A percentile compares a stretch with the other conserved stretches of the same genome.
phyloP scores from a whole-genome alignment of 106 monocot genomes.

The Allium fistulosum region DNA sequence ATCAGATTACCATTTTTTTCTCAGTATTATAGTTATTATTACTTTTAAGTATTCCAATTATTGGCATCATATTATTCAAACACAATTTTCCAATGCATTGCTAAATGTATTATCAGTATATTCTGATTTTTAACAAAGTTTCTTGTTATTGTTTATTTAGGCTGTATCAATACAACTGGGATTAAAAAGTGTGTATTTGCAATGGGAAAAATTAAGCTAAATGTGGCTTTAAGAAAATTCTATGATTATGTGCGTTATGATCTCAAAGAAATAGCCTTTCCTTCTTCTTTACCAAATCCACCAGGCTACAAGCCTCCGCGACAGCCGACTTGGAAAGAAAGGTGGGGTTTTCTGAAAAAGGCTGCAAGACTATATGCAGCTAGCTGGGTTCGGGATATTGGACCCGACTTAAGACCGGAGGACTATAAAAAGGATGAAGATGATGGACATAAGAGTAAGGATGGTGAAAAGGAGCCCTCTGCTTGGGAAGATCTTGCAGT shows the following conservation, averaged over 20 bases:
- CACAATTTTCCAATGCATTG: too few species aligned
- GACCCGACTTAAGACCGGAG: constrained; percentile 34
- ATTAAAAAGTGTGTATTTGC: too few species aligned
- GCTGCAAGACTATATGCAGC: constrained; percentile 72
- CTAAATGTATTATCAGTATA: too few species aligned
- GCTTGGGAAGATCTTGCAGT: constrained; percentile 34
- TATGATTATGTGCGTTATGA: constrained; percentile 72
- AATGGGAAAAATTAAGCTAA: constrained; percentile 39
- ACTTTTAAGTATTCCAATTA: too few species aligned
- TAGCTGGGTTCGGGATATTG: constrained; percentile 70
- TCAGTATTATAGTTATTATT: too few species aligned
- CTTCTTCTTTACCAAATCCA: constrained; percentile 85
- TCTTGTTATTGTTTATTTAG: too few species aligned
- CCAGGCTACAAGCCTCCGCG: constrained; percentile 38
- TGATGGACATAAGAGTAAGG: neutral
- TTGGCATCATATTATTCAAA: too few species aligned
- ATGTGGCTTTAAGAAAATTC: constrained; percentile 46
- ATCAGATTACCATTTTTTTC: too few species aligned
- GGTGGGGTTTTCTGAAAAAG: constrained; percentile 58
- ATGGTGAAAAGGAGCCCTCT: constrained; percentile 13
- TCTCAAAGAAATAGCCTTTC: constrained; percentile 91
- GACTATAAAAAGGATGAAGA: constrained; percentile 11
- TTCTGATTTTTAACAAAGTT: too few species aligned
- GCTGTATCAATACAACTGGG: too few species aligned
- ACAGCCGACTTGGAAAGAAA: constrained; percentile 53